Evolutionary conservation across 345 rosid genomes (phyloP), one percentile per base, ranked within the genome.

Genomic region (Syzygium aqueum): DNA sequence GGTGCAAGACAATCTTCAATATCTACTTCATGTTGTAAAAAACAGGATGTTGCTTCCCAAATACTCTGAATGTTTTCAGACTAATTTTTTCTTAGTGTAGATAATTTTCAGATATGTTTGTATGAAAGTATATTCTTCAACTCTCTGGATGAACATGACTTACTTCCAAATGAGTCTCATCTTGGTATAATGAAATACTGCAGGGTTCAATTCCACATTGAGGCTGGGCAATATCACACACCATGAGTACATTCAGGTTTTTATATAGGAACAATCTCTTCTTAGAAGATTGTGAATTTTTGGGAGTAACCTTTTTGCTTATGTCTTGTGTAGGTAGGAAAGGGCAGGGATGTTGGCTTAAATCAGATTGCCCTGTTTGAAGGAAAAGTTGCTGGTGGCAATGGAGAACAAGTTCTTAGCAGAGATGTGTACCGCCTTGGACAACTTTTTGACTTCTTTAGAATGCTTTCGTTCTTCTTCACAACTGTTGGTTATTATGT

Each of bases 331-430:
- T 91, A 97, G 99, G 99, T 97, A 91, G 99, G 99, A 87, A 97
- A 97, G 92, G 99, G 99, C 90, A 95, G 99, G 89, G 99, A 97
- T 91, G 99, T 97, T 82, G 99, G 99, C 84, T 93, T 97, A 88
- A 97, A 97, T 89, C 99, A 97, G 95, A 97, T 97, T 92, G 99
- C 99, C 73, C 93, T 97, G 61, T 97, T 97, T 88, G 99, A 97
- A 91, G 99, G 99, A 90, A 97, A 97, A 92, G 99, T 97, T 50
- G 98, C 99, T 49, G 99, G 99, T 88, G 99, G 99, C 57, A 97
- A 97, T 90, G 99, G 99, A 89, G 99, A 97, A 91, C 99, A 97
- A 94, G 98, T 96, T 85, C 96, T 97, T 40, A 97, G 99, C 89
- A 93, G 99, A 93, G 99, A 97, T 85, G 93, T 97, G 27, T 97